phyloP scores from a whole-genome alignment of 257 asterid genomes.

The Nyctanthes arbortristis region DNA sequence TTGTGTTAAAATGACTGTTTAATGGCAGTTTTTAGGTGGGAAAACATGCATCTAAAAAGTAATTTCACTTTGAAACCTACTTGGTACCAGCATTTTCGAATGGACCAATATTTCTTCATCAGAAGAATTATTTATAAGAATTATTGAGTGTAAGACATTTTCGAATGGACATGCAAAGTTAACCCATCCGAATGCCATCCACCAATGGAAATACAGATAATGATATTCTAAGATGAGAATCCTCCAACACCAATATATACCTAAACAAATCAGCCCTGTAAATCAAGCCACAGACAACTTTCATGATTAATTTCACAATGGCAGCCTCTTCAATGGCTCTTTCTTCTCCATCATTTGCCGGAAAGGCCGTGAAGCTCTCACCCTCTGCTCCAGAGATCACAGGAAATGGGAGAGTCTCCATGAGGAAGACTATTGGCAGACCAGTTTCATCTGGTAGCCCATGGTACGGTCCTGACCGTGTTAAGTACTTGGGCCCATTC shows the following conservation, averaged over 20 bases:
- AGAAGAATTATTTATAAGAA: too few species aligned
- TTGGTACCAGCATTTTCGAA: too few species aligned
- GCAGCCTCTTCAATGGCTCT: constrained; percentile 25
- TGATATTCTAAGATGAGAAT: constrained; percentile 51
- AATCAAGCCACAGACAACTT: not conserved
- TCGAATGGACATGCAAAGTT: not conserved
- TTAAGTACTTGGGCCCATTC: constrained; percentile 43
- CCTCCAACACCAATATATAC: constrained; percentile 27
- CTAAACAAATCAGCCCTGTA: constrained; percentile 1
- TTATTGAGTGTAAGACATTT: not conserved
- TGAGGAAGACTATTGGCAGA: constrained; percentile 24
- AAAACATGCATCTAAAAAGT: too few species aligned
- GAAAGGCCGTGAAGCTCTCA: constrained; percentile 8
- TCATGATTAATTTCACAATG: not conserved
- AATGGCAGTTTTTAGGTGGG: too few species aligned
- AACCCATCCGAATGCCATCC: constrained; percentile 44
- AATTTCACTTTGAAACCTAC: too few species aligned
- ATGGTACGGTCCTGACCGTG: constrained; percentile 49
- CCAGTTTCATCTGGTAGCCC: constrained; percentile 47
- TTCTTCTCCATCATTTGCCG: constrained; percentile 14
- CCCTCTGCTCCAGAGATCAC: not conserved
- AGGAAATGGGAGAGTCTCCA: not conserved
- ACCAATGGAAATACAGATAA: not conserved
- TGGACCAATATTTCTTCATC: too few species aligned
- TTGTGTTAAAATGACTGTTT: too few species aligned